These are phyloP conservation scores for Cytospora paraplurivora DNA, from an alignment of 2,329 filamentous ascomycete genomes.

Conservation along the genomic window DNA sequence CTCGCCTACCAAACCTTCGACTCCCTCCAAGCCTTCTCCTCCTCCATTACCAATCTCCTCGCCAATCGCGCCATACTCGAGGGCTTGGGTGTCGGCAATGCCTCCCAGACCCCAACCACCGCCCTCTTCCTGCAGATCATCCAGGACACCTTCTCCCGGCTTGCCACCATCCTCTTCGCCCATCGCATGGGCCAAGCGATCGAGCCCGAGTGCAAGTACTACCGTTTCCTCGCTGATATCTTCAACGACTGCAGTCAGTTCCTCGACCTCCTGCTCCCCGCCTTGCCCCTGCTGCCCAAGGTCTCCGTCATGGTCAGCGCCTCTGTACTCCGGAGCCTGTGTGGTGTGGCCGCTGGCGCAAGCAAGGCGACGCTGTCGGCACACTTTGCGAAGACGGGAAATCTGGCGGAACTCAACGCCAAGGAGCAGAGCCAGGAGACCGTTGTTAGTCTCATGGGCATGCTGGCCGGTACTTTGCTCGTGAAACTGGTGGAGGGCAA, in stretches of 20 bases:
- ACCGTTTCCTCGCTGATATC: slow-evolving; percentile 81
- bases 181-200: slow-evolving; percentile 79
- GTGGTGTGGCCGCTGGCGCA: slow-evolving; percentile 86
- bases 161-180: slow-evolving; percentile 86
- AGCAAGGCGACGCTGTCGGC: slow-evolving; percentile 89
- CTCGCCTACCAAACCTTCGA: slow-evolving; percentile 71
- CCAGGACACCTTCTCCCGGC: slow-evolving; percentile 76
- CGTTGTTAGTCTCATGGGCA: slow-evolving; percentile 83
- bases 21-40: slow-evolving; percentile 82
- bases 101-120: slow-evolving; percentile 74
- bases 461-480: slow-evolving; percentile 80
- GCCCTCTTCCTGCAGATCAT: slow-evolving; percentile 82
- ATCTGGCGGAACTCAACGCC: slow-evolving; percentile 90
- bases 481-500: slow-evolving; percentile 75
- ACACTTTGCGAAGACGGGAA: slow-evolving; percentile 86
- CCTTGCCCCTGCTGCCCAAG: slow-evolving; percentile 60
- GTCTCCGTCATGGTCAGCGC: slow-evolving; percentile 52
- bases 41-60: slow-evolving; percentile 76
- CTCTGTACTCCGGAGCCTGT: slow-evolving; percentile 63
- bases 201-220: slow-evolving; percentile 89
- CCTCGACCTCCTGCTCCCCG: slow-evolving; percentile 80
- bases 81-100: slow-evolving; percentile 79
- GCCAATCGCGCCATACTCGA: slow-evolving; percentile 82
- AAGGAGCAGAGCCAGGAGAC: slow-evolving; percentile 96
- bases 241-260: slow-evolving; percentile 88